Evolutionary conservation across 768 basidiomycete species (phyloP).

Genomic region (Cubamyces sp.): DNA sequence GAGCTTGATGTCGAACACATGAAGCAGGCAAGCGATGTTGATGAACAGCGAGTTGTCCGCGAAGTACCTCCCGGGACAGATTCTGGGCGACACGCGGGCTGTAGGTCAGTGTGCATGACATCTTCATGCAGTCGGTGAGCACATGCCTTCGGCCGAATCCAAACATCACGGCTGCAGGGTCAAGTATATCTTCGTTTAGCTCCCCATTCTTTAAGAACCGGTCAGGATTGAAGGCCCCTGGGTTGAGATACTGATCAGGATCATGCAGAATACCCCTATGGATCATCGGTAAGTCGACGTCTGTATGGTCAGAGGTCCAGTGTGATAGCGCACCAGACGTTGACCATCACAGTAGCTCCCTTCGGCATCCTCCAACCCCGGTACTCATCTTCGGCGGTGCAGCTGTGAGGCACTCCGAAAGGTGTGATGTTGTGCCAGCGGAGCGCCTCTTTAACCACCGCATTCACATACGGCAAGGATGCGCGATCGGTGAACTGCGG

Average conservation of each 20-base stretch:
- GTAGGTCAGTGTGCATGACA: background rate
- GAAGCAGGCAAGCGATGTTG: conserved; percentile 18
- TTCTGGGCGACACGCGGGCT: background rate
- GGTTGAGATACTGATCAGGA: conserved; percentile 48
- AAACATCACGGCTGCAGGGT: conserved; percentile 26
- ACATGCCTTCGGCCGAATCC: conserved; percentile 31
- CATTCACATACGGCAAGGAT: conserved; percentile 28
- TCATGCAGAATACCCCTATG: conserved; percentile 57
- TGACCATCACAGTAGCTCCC: background rate
- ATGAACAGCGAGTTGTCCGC: conserved; percentile 21
- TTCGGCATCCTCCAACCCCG: no score
- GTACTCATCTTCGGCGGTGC: conserved; percentile 27
- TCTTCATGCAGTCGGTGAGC: background rate
- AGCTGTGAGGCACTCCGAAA: conserved; percentile 29
- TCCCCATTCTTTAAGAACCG: conserved; percentile 43
- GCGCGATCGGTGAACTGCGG: conserved; percentile 25
- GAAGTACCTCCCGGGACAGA: conserved; percentile 27
- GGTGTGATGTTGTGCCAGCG: conserved; percentile 41
- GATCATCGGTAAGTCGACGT: no score
- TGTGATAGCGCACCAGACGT: conserved; percentile 12
- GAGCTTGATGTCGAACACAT: conserved; percentile 19
- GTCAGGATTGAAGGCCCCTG: conserved; percentile 52
- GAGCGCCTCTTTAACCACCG: conserved; percentile 31
- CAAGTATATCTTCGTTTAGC: conserved; percentile 7
- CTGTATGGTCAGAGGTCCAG: no score